These are phyloP conservation scores for Fusarium nurragi DNA, from an alignment of 2,329 filamentous ascomycete species.

Conservation along the genomic window DNA sequence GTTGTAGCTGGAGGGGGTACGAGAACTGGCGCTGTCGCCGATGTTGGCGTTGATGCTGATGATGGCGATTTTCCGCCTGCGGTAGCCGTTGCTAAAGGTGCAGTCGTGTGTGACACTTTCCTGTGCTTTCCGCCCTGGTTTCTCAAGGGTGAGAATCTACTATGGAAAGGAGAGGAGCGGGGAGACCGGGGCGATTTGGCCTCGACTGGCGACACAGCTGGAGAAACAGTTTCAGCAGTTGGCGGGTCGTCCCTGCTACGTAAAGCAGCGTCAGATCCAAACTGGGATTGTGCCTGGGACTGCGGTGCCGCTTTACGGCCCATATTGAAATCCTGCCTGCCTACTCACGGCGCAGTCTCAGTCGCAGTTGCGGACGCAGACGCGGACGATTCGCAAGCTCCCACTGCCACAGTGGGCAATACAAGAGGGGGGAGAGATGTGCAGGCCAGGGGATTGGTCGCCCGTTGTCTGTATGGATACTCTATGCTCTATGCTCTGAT, in stretches of 20 bases:
- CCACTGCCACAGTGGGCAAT: conserved; percentile 37
- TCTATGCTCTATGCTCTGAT: conserved; percentile 3
- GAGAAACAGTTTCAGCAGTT: conserved; percentile 46
- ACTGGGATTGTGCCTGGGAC: conserved; percentile 44
- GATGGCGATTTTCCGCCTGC: conserved; percentile 8
- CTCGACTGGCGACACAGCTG: conserved; percentile 47
- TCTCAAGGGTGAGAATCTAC: conserved; percentile 51
- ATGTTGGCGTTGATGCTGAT: background rate
- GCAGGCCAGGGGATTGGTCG: conserved; percentile 34
- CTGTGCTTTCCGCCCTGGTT: conserved; percentile 40
- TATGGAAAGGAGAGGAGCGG: conserved; percentile 58
- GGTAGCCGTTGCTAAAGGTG: conserved; percentile 30
- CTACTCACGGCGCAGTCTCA: conserved; percentile 41
- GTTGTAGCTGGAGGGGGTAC: background rate
- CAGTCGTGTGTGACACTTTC: conserved; percentile 38
- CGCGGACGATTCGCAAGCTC: conserved; percentile 40
- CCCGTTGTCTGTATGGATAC: background rate
- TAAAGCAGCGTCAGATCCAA: conserved; percentile 52
- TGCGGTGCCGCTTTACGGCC: conserved; percentile 68
- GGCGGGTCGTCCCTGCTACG: conserved; percentile 44
- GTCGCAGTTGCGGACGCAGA: conserved; percentile 21
- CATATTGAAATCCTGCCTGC: conserved; percentile 53
- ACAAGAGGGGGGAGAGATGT: conserved; percentile 30
- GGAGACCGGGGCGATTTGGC: conserved; percentile 56
- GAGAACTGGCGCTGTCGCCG: background rate